Percentiles rank a stretch among this genome's conserved stretches.
Evolutionary conservation across 768 basidiomycete genomes (phyloP).

Genomic region (Collybiopsis luxurians): DNA sequence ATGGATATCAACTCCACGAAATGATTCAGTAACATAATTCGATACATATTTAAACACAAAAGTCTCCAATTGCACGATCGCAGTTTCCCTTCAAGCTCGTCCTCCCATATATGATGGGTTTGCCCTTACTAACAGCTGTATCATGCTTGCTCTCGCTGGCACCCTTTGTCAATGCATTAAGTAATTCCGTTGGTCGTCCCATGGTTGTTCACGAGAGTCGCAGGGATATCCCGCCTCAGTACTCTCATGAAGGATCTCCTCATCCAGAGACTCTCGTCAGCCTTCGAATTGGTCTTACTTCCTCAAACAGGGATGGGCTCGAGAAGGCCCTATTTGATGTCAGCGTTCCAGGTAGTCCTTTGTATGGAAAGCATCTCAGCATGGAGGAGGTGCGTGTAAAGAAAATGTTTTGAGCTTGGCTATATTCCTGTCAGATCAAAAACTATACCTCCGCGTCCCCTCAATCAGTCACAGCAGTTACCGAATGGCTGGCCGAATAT

Average conservation of each 20-base stretch:
- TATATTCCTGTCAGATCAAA: conserved; percentile 14
- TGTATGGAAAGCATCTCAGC: conserved; percentile 26
- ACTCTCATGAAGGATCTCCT: conserved; percentile 17
- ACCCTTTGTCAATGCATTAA: conserved; percentile 15
- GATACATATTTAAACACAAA: too few relatives aligned
- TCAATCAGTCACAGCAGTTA: conserved; percentile 15
- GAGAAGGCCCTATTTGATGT: conserved; percentile 27
- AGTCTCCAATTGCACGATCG: too few relatives aligned
- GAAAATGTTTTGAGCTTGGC: background rate
- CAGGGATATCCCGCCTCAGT: conserved; percentile 18
- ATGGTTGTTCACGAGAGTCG: conserved; percentile 16
- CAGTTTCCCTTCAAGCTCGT: too few relatives aligned
- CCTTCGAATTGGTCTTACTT: conserved; percentile 29
- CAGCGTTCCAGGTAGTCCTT: conserved; percentile 23
- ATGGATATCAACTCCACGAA: too few relatives aligned
- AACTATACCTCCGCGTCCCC: conserved; percentile 15
- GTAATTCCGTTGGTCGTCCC: conserved; percentile 9
- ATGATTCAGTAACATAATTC: too few relatives aligned
- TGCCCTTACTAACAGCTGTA: background rate
- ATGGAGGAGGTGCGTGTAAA: conserved; percentile 23
- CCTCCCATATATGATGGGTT: background rate
- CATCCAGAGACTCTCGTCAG: conserved; percentile 17
- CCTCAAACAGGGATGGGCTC: conserved; percentile 24
- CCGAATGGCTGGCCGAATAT: conserved; percentile 16
- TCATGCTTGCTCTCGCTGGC: background rate